Conservation (phyloP, 2,329 filamentous ascomycete genomes). For the Aspergillus hiratsukae region DNA sequence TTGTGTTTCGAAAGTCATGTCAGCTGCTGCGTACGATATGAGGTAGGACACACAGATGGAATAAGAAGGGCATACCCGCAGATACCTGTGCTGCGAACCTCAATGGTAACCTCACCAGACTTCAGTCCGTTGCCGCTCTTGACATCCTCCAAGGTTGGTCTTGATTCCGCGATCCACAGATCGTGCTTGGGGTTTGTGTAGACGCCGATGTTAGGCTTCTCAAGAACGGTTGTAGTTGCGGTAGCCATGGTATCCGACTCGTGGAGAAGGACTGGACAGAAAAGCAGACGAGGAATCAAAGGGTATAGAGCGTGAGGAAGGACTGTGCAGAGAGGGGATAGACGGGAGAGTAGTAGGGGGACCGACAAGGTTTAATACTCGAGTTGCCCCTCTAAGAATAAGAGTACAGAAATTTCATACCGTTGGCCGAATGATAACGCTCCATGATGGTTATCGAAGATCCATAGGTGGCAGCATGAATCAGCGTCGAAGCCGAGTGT, state of each 20-base stretch:
- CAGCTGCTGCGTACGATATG: background rate
- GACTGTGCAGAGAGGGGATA: slow-evolving; percentile 7
- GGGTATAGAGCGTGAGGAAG: slow-evolving; percentile 4
- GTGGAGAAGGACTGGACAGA: background rate
- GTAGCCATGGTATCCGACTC: slow-evolving; percentile 22
- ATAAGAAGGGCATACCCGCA: slow-evolving; percentile 63
- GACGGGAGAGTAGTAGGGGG: slow-evolving; percentile 9
- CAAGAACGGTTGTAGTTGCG: slow-evolving; percentile 37
- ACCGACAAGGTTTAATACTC: slow-evolving; percentile 16
- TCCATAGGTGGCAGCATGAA: background rate
- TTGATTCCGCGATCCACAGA: slow-evolving; percentile 77
- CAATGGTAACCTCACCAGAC: slow-evolving; percentile 79
- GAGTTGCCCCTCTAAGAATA: slow-evolving; percentile 14
- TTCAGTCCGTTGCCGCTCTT: slow-evolving; percentile 63
- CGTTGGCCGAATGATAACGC: background rate
- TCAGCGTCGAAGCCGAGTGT: background rate
- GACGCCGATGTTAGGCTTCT: slow-evolving; percentile 88
- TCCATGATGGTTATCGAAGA: background rate
- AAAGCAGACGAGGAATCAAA: slow-evolving; percentile 1
- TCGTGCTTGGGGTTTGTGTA: slow-evolving; percentile 93
- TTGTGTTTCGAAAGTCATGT: slow-evolving; percentile 8
- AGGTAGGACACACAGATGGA: background rate
- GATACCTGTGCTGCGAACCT: slow-evolving; percentile 90
- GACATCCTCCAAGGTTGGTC: slow-evolving; percentile 71
- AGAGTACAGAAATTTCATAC: slow-evolving; percentile 2